These are phyloP conservation scores for Cornus suecica DNA, from an alignment of 148 eudicot genomes.

Conservation along the genomic window DNA sequence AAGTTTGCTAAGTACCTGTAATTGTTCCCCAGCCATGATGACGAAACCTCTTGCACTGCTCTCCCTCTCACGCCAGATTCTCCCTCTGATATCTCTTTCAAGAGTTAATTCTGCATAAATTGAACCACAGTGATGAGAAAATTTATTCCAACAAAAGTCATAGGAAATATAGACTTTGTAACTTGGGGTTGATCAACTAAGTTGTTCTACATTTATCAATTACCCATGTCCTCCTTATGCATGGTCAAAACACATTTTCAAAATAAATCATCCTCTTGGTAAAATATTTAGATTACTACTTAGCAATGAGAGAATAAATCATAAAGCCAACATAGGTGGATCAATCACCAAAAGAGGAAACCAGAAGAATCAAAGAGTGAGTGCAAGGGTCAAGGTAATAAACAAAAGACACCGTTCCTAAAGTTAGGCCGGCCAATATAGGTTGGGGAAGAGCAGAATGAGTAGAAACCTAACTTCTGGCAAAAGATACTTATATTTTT, in stretches of 20 bases:
- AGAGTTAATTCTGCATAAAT: not conserved
- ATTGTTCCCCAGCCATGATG: conserved; percentile 39
- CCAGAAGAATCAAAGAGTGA: not conserved
- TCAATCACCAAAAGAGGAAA: not conserved
- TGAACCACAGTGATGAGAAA: not conserved
- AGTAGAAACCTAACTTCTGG: too few relatives aligned
- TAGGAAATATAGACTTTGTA: not conserved
- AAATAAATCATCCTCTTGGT: too few relatives aligned
- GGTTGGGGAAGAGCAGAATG: too few relatives aligned
- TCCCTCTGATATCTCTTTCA: not conserved
- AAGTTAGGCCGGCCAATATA: too few relatives aligned
- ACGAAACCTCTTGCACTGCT: not conserved
- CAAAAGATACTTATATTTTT: too few relatives aligned
- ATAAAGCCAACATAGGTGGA: not conserved
- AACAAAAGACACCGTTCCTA: too few relatives aligned
- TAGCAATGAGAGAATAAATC: not conserved
- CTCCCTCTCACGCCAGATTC: not conserved
- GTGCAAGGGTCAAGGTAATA: not conserved
- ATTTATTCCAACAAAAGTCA: not conserved
- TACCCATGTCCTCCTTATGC: too few relatives aligned
- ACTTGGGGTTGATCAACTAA: not conserved
- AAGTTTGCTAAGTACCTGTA: conserved; percentile 48
- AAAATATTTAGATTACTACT: too few relatives aligned
- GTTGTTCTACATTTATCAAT: too few relatives aligned
- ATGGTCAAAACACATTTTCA: too few relatives aligned